Conservation (phyloP, 805 yeast species). For the Debaryomyces tyrocola region DNA sequence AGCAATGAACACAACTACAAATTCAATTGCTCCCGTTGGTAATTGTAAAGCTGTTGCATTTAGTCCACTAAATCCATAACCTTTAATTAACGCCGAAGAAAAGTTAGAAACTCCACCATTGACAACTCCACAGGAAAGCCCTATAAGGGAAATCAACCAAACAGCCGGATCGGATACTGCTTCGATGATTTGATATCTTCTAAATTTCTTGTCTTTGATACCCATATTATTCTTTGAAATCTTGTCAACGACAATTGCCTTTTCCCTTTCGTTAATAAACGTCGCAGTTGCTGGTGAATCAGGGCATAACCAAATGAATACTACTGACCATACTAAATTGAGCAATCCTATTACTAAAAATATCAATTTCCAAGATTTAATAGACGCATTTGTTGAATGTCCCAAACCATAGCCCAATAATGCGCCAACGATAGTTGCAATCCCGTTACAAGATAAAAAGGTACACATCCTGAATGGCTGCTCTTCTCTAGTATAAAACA, state of each 20-base stretch:
- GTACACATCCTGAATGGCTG: conserved; percentile 31
- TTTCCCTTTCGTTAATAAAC: conserved; percentile 34
- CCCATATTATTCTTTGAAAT: conserved; percentile 27
- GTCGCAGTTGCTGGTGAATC: conserved; percentile 29
- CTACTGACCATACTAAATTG: conserved; percentile 17
- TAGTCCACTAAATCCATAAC: conserved; percentile 32
- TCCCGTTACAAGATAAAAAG: conserved; percentile 27
- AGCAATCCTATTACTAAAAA: conserved; percentile 20
- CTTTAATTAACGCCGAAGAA: conserved; percentile 25
- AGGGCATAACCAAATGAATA: conserved; percentile 18
- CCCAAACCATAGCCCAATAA: conserved; percentile 30
- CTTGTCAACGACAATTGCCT: conserved; percentile 16
- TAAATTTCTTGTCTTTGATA: conserved; percentile 21
- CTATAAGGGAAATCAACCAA: conserved; percentile 20
- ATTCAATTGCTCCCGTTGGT: conserved; percentile 28
- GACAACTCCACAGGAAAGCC: conserved; percentile 30
- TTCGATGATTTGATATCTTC: conserved; percentile 19
- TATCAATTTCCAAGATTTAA: conserved; percentile 27
- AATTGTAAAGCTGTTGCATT: conserved; percentile 25
- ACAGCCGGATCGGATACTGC: conserved; percentile 20
- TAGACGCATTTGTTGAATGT: conserved; percentile 18
- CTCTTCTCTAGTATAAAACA: conserved; percentile 31
- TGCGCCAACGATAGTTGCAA: conserved; percentile 26
- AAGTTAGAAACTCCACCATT: conserved; percentile 29
- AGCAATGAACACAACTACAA: conserved; percentile 23